These are phyloP conservation scores for Dinochytrium kinnereticum DNA, from an alignment of 371 early-diverging fungal genomes.

Conservation along the genomic window DNA sequence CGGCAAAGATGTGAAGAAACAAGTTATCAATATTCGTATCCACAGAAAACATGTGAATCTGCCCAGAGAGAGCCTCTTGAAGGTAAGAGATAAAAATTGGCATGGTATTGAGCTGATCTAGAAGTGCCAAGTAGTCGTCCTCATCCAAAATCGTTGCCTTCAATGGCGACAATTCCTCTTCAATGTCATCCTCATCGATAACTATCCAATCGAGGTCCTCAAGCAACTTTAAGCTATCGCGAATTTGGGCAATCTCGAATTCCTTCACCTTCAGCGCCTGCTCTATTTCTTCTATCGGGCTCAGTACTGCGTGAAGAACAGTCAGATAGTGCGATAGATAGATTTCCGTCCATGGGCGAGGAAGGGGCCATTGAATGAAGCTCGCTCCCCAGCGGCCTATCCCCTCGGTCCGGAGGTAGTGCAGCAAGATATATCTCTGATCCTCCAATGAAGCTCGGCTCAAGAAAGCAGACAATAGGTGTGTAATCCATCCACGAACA, in stretches of 20 bases:
- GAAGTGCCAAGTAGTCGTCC: constrained; percentile 62
- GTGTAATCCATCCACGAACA: constrained; percentile 60
- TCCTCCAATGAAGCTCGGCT: constrained; percentile 40
- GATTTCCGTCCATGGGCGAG: constrained; percentile 43
- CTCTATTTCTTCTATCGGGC: constrained; percentile 46
- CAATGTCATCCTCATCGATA: constrained; percentile 38
- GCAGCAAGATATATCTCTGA: constrained; percentile 48
- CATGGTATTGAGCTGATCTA: constrained; percentile 68
- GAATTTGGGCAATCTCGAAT: constrained; percentile 14
- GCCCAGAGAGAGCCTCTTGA: constrained; percentile 5
- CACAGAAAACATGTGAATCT: neutral
- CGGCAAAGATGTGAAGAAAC: constrained; percentile 27
- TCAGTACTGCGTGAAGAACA: constrained; percentile 36
- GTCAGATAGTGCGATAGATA: constrained; percentile 44
- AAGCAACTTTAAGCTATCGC: constrained; percentile 32
- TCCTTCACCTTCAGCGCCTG: constrained; percentile 29
- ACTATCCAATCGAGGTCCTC: constrained; percentile 49
- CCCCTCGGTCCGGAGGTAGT: constrained; percentile 53
- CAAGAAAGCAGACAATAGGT: constrained; percentile 48
- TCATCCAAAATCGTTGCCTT: constrained; percentile 55
- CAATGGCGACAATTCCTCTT: constrained; percentile 2
- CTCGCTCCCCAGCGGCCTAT: constrained; percentile 61
- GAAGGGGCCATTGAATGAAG: constrained; percentile 60
- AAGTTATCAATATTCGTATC: constrained; percentile 11
- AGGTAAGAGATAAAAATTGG: constrained; percentile 33